phyloP scores from a whole-genome alignment of 345 rosid genomes.

The Aquilaria malaccensis region DNA sequence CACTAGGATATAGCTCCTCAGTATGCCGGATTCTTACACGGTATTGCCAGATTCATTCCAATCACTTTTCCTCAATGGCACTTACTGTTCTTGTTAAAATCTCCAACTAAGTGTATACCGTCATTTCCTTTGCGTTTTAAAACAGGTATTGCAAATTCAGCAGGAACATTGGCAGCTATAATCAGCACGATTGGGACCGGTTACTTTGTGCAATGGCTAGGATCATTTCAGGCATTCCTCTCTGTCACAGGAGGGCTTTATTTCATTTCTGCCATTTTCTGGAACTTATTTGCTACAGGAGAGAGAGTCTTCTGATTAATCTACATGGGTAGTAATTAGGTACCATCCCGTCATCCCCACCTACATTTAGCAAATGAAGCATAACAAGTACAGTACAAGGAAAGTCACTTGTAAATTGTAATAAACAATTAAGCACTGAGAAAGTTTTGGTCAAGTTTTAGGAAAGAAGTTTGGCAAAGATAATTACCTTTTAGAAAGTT shows the following conservation, averaged over 20 bases:
- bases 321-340: too few relatives aligned
- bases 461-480: too few relatives aligned
- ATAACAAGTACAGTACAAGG: too few relatives aligned
- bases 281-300: constrained; percentile 69
- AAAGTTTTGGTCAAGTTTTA: too few relatives aligned
- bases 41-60: constrained; percentile 24
- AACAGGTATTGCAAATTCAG: constrained; percentile 76
- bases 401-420: too few relatives aligned
- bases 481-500: too few relatives aligned
- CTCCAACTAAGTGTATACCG: not conserved
- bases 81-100: not conserved
- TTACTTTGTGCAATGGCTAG: constrained; percentile 79
- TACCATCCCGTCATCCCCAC: too few relatives aligned
- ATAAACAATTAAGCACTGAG: too few relatives aligned
- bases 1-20: constrained; percentile 92
- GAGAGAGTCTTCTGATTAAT: constrained; percentile 59
- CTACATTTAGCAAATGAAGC: too few relatives aligned
- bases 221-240: constrained; percentile 89
- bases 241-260: constrained; percentile 73
- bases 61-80: not conserved
- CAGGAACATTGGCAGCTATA: constrained; percentile 91
- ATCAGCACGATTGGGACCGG: constrained; percentile 94
- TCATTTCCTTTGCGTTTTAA: not conserved
- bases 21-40: constrained; percentile 81
- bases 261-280: constrained; percentile 60